phyloP scores from a whole-genome alignment of 2,329 filamentous ascomycete species.

The Ploettnerulaceae sp. region DNA sequence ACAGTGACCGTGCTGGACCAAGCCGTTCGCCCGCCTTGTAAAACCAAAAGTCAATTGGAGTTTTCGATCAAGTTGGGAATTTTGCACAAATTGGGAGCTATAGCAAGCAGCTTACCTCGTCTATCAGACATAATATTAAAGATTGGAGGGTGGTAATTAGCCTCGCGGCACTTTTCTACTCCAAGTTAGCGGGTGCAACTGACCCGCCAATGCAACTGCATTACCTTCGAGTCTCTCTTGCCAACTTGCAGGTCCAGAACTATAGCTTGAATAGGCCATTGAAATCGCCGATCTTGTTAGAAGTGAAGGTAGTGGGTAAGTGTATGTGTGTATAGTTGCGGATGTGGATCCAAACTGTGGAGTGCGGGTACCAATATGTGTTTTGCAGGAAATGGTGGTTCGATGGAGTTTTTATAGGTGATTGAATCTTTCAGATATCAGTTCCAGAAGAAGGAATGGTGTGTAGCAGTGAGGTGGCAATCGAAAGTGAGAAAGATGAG shows the following conservation, averaged over 20 bases:
- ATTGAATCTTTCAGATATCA: conserved; percentile 12
- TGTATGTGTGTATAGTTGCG: conserved; percentile 22
- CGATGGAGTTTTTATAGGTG: conserved; percentile 32
- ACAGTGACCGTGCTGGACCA: conserved; percentile 83
- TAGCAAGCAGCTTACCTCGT: conserved; percentile 59
- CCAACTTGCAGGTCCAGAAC: conserved; percentile 31
- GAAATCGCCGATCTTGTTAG: conserved; percentile 15
- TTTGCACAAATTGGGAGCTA: not conserved
- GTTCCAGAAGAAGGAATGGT: conserved; percentile 11
- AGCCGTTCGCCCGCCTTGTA: conserved; percentile 78
- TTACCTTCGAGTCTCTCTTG: conserved; percentile 38
- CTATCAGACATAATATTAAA: conserved; percentile 72
- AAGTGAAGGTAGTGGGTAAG: conserved; percentile 11
- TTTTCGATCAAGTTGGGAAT: not conserved
- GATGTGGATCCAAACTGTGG: conserved; percentile 28
- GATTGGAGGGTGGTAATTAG: conserved; percentile 49
- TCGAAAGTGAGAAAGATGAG: conserved; percentile 22
- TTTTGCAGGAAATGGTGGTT: conserved; percentile 30
- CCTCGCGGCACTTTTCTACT: conserved; percentile 53
- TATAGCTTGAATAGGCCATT: conserved; percentile 33
- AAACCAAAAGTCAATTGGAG: conserved; percentile 28
- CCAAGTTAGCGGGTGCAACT: conserved; percentile 25
- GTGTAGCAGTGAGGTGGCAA: conserved; percentile 33
- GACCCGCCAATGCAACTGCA: conserved; percentile 17
- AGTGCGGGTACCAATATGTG: conserved; percentile 28